Base-by-base conservation (phyloP, 2,329 filamentous ascomycete species). In the Anthostomella pinea region DNA sequence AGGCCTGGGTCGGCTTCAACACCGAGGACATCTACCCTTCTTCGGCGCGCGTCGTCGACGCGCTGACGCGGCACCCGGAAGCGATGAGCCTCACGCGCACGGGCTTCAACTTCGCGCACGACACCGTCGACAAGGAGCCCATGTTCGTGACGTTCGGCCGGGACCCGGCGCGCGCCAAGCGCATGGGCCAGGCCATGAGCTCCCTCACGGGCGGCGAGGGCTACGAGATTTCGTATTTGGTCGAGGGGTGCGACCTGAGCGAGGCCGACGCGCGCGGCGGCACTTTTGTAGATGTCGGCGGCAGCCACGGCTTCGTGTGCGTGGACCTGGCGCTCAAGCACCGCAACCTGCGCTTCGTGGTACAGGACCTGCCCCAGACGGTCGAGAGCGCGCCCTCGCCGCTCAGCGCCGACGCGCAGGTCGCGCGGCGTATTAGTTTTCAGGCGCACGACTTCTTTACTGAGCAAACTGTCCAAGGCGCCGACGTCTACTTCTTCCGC, bases 241-340 rank as follows among this genome's bases (percentile, higher is more conserved):
- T 78, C 2, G 59, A 75, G 23, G 71, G 68, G 27, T 80, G 73
- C 47, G 70, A 79, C 48, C 72, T 81, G 48, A 56, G 64, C 1
- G 64, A 63, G 1, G 54, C 79, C 2, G 63, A 76, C 33, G 57
- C 57, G 1, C 51, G 40, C 2, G 56, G 58, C 5, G 76, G 69
- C 3, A 75, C 66, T 0, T 58, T 82, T 24, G 75, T 82, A 4
- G 77, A 83, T 36, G 49, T 79, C 10, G 78, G 79, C 8, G 78
- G 79, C 3, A 75, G 71, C 13, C 72, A 74, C 34, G 79, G 79
- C 0, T 74, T 77, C 30, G 70, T 73, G n/a, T 70, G 65, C 30
- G 64, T 75, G n/a, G 73, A 70, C 3, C 59, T 82, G 27, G 78
- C 74, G 2, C 62, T 63, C 42, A 59, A 57, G 37, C 77, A 70